Conservation (phyloP, 495 filamentous ascomycete genomes). For the Hyphodiscus hymeniophilus region DNA sequence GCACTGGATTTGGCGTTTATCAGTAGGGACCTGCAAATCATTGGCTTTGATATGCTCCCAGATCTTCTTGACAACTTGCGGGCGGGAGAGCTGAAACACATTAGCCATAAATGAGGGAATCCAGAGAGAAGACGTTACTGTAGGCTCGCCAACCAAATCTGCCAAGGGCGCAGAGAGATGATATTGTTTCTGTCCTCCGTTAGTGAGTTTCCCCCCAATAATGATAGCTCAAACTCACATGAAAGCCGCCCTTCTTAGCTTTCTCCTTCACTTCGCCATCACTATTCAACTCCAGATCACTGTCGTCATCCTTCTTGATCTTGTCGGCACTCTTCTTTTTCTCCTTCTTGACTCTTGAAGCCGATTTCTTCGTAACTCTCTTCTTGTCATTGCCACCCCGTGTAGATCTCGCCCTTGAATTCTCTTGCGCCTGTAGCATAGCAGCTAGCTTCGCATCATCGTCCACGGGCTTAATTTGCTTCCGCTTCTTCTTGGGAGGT, state of each 20-base stretch:
- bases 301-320: conserved; percentile 71
- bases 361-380: conserved; percentile 42
- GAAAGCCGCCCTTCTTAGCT: conserved; percentile 33
- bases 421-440: conserved; percentile 86
- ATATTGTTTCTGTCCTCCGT: conserved; percentile 53
- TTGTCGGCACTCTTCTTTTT: conserved; percentile 47
- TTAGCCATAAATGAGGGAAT: neutral
- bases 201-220: neutral
- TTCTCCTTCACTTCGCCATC: conserved; percentile 54
- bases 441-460: conserved; percentile 82
- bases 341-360: conserved; percentile 53
- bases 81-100: conserved; percentile 64
- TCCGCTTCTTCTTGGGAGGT: conserved; percentile 44
- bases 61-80: conserved; percentile 89
- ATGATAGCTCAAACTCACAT: neutral
- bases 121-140: conserved; percentile 22
- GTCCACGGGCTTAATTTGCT: conserved; percentile 47
- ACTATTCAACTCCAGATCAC: conserved; percentile 56
- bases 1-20: conserved; percentile 86
- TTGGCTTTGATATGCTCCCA: conserved; percentile 89
- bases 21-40: conserved; percentile 80
- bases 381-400: conserved; percentile 52
- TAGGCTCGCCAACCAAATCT: conserved; percentile 45
- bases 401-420: conserved; percentile 58
- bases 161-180: conserved; percentile 58